A percentile compares a stretch with the other conserved stretches of the same genome.
phyloP scores from a whole-genome alignment of 306 rosid genomes.

The Quillaja saponaria region DNA sequence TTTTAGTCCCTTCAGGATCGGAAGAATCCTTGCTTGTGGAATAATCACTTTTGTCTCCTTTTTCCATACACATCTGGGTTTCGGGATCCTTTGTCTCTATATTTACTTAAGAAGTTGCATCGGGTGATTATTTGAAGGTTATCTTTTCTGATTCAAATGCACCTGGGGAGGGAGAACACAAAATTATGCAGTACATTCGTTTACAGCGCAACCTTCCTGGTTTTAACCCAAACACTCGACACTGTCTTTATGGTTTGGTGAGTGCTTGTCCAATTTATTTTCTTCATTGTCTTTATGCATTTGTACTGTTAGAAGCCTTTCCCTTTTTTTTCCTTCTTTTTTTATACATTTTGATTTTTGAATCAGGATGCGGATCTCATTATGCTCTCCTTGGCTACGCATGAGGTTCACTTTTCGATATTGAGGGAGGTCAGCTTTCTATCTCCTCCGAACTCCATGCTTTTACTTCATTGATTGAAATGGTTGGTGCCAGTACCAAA shows the following conservation, averaged over 20 bases:
- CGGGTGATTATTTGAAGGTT: constrained; percentile 86
- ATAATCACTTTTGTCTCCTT: constrained; percentile 49
- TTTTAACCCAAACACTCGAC: constrained; percentile 81
- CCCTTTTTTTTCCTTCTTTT: no score
- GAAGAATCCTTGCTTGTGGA: constrained; percentile 43
- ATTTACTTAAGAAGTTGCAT: constrained; percentile 60
- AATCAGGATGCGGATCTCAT: constrained; percentile 95
- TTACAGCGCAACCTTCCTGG: constrained; percentile 77
- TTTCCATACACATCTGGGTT: constrained; percentile 47
- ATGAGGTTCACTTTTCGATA: constrained; percentile 91
- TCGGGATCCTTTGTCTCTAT: constrained; percentile 59
- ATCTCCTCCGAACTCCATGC: constrained; percentile 23
- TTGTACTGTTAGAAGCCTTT: no score
- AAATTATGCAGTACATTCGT: constrained; percentile 85
- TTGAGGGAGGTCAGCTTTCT: constrained; percentile 84
- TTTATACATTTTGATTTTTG: constrained; percentile 21
- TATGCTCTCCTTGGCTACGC: constrained; percentile 92
- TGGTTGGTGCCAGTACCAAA: constrained; percentile 34
- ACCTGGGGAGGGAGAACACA: constrained; percentile 98
- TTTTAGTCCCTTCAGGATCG: constrained; percentile 39
- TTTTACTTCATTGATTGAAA: constrained; percentile 31
- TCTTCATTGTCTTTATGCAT: constrained; percentile 4
- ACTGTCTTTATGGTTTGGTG: constrained; percentile 94
- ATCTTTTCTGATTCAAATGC: constrained; percentile 95
- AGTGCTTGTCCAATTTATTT: constrained; percentile 37